Evolutionary conservation across 768 basidiomycete genomes (phyloP).

Genomic region (Lyophyllum shimeji): DNA sequence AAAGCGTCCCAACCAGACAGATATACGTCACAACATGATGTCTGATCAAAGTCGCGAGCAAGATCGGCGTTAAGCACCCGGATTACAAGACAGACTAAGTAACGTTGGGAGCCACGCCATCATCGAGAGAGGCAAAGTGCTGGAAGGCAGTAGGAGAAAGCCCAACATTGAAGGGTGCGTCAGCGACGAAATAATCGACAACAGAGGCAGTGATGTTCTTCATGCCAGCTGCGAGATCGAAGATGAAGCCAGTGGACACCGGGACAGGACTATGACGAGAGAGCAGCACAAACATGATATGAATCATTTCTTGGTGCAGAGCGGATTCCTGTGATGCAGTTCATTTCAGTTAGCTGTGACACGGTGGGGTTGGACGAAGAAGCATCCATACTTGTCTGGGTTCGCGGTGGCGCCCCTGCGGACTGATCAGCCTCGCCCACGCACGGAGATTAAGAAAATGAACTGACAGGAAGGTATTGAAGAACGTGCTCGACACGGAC

Average conservation of each 20-base stretch:
- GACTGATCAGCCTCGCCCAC: neutral
- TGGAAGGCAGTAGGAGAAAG: slow-evolving; percentile 26
- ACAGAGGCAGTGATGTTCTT: slow-evolving; percentile 24
- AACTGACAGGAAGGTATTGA: slow-evolving; percentile 34
- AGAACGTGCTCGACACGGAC: slow-evolving; percentile 32
- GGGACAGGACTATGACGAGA: neutral
- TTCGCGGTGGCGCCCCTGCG: slow-evolving; percentile 25
- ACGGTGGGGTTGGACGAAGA: neutral
- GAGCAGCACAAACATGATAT: slow-evolving; percentile 22
- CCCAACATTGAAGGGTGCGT: slow-evolving; percentile 21
- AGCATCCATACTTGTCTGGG: slow-evolving; percentile 23
- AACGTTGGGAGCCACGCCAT: slow-evolving; percentile 28
- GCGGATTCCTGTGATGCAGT: slow-evolving; percentile 27
- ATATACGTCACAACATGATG: no score
- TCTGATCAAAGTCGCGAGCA: no score
- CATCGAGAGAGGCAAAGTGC: slow-evolving; percentile 22
- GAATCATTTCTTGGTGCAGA: slow-evolving; percentile 25
- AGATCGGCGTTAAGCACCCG: neutral
- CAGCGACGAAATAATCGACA: slow-evolving; percentile 28
- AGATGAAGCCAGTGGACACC: neutral
- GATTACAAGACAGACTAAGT: slow-evolving; percentile 26
- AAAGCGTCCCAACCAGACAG: no score
- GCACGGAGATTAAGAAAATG: neutral
- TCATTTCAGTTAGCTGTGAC: neutral
- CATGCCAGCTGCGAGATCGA: slow-evolving; percentile 19